These are phyloP conservation scores for Hamamelis virginiana DNA, from an alignment of 164 flowering plant species.

Conservation along the genomic window DNA sequence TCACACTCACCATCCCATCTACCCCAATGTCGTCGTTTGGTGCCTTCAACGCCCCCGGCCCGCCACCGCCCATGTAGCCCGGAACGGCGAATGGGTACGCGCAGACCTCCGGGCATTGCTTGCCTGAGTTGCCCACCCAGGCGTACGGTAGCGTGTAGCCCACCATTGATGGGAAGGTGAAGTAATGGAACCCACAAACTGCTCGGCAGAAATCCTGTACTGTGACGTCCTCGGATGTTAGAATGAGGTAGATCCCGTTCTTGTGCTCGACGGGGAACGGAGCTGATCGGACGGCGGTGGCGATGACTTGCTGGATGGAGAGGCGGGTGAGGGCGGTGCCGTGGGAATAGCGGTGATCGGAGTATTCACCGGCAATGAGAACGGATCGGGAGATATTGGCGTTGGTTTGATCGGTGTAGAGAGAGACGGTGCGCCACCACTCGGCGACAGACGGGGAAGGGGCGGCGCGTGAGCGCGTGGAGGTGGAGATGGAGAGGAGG, in stretches of 20 bases:
- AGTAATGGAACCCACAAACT: constrained; percentile 95
- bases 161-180: constrained; percentile 87
- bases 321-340: constrained; percentile 72
- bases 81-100: constrained; percentile 76
- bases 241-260: constrained; percentile 81
- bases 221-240: constrained; percentile 69
- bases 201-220: constrained; percentile 90
- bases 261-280: constrained; percentile 70
- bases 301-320: constrained; percentile 73
- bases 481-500: constrained; percentile 68
- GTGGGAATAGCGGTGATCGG: constrained; percentile 60
- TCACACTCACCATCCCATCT: constrained; percentile 96
- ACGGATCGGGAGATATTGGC: constrained; percentile 67
- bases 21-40: constrained; percentile 80
- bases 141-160: constrained; percentile 95
- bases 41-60: constrained; percentile 46
- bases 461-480: constrained; percentile 24
- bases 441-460: constrained; percentile 65
- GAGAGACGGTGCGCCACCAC: constrained; percentile 84
- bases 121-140: constrained; percentile 87
- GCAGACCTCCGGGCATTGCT: constrained; percentile 80
- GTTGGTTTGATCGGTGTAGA: constrained; percentile 93
- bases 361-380: constrained; percentile 64
- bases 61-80: constrained; percentile 67
- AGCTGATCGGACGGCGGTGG: constrained; percentile 49